Evolutionary conservation across 2,329 filamentous ascomycete genomes (phyloP), one percentile per base, ranked within the genome.

Genomic region (Paecilomyces dactylethromorphus): DNA sequence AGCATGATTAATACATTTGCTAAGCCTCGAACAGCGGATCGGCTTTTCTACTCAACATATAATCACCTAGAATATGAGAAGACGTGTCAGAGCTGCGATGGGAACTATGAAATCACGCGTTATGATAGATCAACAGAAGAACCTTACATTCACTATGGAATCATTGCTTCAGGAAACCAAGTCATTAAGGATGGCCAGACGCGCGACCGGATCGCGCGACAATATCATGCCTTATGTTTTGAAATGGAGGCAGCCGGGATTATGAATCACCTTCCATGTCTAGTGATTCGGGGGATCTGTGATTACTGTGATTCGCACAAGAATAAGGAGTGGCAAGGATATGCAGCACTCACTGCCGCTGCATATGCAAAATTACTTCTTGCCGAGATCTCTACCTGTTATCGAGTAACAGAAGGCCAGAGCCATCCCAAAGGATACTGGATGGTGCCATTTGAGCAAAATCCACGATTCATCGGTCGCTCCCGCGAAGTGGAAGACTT

Each of bases 241-340:
- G 68, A 71, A 59, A 71, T 69, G 66, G 68, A 71, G 57, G 65
- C 63, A 5, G 65, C 65, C 1, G 67, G 67, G 3, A 26, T 64
- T n/a, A 65, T 63, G 62, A 63, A 66, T 56, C 59, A 64, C 0
- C 55, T 76, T 0, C 74, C 76, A 0, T 74, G 72, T 1, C 56
- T 78, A 1, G 63, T 76, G 0, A 68, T 78, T 52, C 75, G 75
- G 11, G 73, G 72, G 0, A 73, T 77, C 0, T 76, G 69, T 24
- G 71, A 33, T 10, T 33, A 33, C 7, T 10, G 10, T 13, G 32
- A 33, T 10, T 33, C 32, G 8, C 1, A 51, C 53, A 75, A 74
- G 62, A 69, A 70, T 26, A 69, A 75, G n/a, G 33, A 50, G 4
- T 76, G 72, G 74, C 71, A 74, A 26, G 35, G 50, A 0, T 74